Conservation (phyloP, 2,329 filamentous ascomycete genomes). For the Meredithiella fracta region DNA sequence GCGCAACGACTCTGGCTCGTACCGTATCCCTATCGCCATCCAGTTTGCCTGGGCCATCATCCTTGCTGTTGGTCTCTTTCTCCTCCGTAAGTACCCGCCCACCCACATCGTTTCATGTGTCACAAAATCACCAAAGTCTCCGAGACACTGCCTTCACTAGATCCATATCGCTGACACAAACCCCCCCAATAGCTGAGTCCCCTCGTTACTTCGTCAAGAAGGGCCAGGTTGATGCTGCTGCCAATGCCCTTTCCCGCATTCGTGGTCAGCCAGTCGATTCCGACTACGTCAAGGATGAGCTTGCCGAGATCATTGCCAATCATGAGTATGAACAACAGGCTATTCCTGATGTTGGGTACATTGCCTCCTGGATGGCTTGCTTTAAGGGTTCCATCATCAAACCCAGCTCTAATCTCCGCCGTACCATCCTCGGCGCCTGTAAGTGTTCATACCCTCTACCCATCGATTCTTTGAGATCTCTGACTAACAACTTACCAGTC, state of each 20-base stretch:
- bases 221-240: conserved; percentile 49
- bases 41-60: conserved; percentile 72
- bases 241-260: conserved; percentile 44
- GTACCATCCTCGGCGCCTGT: conserved; percentile 52
- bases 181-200: conserved; percentile 46
- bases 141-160: too few relatives aligned
- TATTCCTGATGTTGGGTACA: conserved; percentile 48
- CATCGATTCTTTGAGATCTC: neutral
- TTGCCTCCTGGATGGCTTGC: conserved; percentile 52
- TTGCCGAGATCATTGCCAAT: conserved; percentile 78
- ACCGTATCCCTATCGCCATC: conserved; percentile 65
- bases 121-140: too few relatives aligned
- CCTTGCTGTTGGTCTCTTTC: conserved; percentile 51
- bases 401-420: conserved; percentile 50
- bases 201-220: conserved; percentile 75
- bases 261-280: conserved; percentile 60
- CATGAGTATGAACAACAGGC: conserved; percentile 65
- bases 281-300: conserved; percentile 59
- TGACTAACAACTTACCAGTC: neutral
- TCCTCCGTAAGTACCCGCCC: conserved; percentile 35
- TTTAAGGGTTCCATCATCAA: conserved; percentile 47
- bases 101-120: neutral
- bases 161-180: neutral
- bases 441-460: conserved; percentile 11
- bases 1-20: conserved; percentile 45